Evolutionary conservation across 208 protist species (phyloP).

Genomic region (Leishmania guyanensis): DNA sequence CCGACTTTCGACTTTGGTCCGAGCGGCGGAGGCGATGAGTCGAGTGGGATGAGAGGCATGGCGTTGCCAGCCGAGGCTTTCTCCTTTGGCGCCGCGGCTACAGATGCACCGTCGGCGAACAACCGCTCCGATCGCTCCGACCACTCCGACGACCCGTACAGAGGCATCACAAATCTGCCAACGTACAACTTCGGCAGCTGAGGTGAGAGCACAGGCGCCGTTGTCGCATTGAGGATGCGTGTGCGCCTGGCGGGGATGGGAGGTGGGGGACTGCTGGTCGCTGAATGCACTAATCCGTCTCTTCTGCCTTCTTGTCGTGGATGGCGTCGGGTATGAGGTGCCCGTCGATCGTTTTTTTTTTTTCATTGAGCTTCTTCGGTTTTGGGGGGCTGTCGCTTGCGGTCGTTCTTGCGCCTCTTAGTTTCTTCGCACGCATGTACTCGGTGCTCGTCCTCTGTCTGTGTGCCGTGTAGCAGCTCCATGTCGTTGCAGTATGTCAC

Average conservation of each 20-base stretch:
- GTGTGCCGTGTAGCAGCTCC: neutral
- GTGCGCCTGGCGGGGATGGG: neutral
- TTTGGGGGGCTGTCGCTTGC: neutral
- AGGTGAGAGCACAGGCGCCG: neutral
- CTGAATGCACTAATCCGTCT: neutral
- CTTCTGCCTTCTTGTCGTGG: neutral
- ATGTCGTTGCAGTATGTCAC: neutral
- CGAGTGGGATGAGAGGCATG: conserved; percentile 5
- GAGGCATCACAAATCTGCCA: conserved; percentile 38
- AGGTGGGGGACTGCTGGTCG: neutral
- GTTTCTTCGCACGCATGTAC: neutral
- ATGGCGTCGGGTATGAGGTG: neutral
- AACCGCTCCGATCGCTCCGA: neutral
- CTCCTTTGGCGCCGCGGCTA: conserved; percentile 12
- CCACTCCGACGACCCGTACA: conserved; percentile 22
- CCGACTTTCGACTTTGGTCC: conserved; percentile 70
- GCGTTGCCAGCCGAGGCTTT: conserved; percentile 1
- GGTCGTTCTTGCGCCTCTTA: neutral
- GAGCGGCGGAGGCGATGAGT: conserved; percentile 20
- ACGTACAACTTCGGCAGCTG: conserved; percentile 80
- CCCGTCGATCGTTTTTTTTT: neutral
- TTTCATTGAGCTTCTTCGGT: neutral
- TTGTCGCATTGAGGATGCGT: neutral
- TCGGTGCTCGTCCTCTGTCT: neutral
- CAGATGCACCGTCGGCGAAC: conserved; percentile 7